phyloP scores from a whole-genome alignment of 257 asterid species.

The Ophiorrhiza pumila region DNA sequence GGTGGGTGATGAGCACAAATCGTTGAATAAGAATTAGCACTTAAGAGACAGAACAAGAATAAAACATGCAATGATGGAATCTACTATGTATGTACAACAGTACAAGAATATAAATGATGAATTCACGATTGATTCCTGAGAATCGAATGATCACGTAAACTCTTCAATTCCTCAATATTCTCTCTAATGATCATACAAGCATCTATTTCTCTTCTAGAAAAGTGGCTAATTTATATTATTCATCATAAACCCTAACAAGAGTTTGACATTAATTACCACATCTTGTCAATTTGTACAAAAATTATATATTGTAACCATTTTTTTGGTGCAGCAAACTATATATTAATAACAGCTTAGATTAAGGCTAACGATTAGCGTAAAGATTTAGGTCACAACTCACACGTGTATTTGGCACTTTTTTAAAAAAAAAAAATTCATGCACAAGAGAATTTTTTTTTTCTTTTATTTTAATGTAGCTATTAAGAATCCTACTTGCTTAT shows the following conservation, averaged over 20 bases:
- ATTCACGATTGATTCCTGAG: neutral
- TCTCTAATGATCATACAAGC: neutral
- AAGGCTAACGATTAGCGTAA: no score
- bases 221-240: neutral
- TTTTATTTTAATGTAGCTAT: no score
- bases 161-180: slow-evolving; percentile 6
- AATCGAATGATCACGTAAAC: neutral
- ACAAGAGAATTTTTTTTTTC: neutral
- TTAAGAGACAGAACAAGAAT: neutral
- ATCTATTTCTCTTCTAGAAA: neutral
- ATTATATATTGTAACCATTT: no score
- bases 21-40: slow-evolving; percentile 8
- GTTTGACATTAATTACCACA: no score
- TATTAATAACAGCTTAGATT: no score
- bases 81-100: neutral
- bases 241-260: no score
- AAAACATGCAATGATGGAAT: neutral
- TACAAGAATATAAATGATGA: neutral
- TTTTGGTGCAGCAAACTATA: no score
- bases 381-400: neutral
- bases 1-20: neutral
- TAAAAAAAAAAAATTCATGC: neutral
- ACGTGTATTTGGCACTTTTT: neutral
- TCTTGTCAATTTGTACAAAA: no score
- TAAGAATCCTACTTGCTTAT: no score